Evolutionary conservation across 371 early-diverging fungal species (phyloP).

Genomic region (Mycotypha africana): DNA sequence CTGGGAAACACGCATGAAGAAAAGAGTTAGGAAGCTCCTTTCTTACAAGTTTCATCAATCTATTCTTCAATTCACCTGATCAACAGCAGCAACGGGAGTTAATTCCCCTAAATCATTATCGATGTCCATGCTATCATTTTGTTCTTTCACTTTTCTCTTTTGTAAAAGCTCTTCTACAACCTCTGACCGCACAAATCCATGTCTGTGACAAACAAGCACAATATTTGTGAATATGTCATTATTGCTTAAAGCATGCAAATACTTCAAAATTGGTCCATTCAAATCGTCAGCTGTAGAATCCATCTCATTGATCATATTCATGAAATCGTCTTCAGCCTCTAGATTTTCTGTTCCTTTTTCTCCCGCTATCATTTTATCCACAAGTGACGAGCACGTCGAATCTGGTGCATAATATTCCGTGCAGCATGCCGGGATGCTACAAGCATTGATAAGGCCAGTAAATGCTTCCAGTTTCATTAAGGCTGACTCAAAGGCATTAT

Average conservation of each 20-base stretch:
- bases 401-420: slow-evolving; percentile 24
- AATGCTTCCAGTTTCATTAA: slow-evolving; percentile 35
- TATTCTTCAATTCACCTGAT: slow-evolving; percentile 6
- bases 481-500: slow-evolving; percentile 36
- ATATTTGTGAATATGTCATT: slow-evolving; percentile 34
- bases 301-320: slow-evolving; percentile 38
- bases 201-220: slow-evolving; percentile 26
- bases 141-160: slow-evolving; percentile 7
- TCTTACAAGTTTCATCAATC: no score
- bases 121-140: slow-evolving; percentile 14
- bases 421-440: slow-evolving; percentile 29
- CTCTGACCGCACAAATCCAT: slow-evolving; percentile 26
- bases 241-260: slow-evolving; percentile 18
- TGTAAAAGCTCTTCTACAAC: slow-evolving; percentile 19
- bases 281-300: slow-evolving; percentile 21
- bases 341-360: slow-evolving; percentile 12
- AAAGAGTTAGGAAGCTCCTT: not conserved
- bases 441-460: slow-evolving; percentile 41
- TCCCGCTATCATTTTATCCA: slow-evolving; percentile 26
- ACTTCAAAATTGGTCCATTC: no score
- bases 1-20: slow-evolving; percentile 4
- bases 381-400: slow-evolving; percentile 16
- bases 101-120: slow-evolving; percentile 2
- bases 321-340: slow-evolving; percentile 35
- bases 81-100: slow-evolving; percentile 1